Base-by-base conservation (phyloP, 257 asterid genomes). In the Penstemon eatonii region DNA sequence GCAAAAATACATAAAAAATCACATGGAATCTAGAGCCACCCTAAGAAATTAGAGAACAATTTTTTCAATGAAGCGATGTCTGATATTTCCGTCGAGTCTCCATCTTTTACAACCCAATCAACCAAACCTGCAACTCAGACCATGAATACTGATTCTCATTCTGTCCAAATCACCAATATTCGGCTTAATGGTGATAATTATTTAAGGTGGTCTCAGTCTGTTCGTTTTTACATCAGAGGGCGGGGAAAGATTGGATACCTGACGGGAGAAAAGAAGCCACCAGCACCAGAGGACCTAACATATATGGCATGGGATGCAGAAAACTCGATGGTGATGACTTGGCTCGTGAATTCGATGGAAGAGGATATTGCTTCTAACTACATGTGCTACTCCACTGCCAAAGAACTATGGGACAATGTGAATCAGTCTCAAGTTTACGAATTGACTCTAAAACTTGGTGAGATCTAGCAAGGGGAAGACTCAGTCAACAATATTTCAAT, bases 371-470 rank as follows among this genome's bases (percentile, higher is more conserved):
- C 36, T 19, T 54, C 33, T 8, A 54, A 15, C n/a, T 13, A 54
- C 37, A 12, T 54, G 59, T n/a, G 59, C 59, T 54, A 54, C 59
- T 15, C 59, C 33, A 54, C 59, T 2, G 36, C 59, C 25, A 54
- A 54, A 54, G 59, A 54, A 12, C 37, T 54, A 13, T 19, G 59
- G 59, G 59, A 54, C 25, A 54, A 19, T 4, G 37, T 54, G 33
- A 54, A 54, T 15, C 36, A 54, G 8, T 54, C 59, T 54, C 59
- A 54, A 3, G 8, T 54, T 33, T 54, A 54, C 13, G 59, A 54
- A 50, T 15, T 54, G 36, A 54, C 59, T 54, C 36, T 15, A 54
- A 54, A 54, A 15, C 59, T 54, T 54, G 59, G 59, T 12, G 36
- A 54, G 25, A 54, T n/a, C 37, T 0, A 0, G 5, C 55, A 50